Percentiles rank a stretch among this genome's conserved stretches.
These are phyloP conservation scores for Auriscalpium vulgare DNA, from an alignment of 768 basidiomycete species.

Conservation along the genomic window DNA sequence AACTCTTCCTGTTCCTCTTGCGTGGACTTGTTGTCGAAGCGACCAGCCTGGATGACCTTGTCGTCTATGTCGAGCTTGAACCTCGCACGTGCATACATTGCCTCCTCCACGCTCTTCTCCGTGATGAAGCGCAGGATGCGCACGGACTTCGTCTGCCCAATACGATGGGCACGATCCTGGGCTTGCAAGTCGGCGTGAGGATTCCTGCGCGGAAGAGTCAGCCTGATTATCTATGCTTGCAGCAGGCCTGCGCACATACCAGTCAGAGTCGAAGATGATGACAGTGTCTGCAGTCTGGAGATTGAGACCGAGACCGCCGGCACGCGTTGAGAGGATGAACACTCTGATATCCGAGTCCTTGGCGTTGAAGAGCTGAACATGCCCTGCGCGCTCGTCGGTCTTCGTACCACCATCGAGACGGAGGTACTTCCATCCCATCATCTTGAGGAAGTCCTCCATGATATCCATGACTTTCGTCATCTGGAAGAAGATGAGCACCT, in stretches of 20 bases:
- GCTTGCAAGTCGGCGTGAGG: conserved; percentile 99
- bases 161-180: conserved; percentile 99
- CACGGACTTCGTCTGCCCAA: conserved; percentile 97
- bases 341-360: conserved; percentile 80
- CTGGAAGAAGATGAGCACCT: conserved; percentile 99
- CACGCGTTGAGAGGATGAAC: conserved; percentile 90
- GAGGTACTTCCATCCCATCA: conserved; percentile 79
- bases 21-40: conserved; percentile 97
- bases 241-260: conserved; percentile 26
- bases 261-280: conserved; percentile 80
- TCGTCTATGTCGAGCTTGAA: conserved; percentile 98
- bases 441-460: conserved; percentile 91
- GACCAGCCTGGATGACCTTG: conserved; percentile 98
- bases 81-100: conserved; percentile 90
- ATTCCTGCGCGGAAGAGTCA: conserved; percentile 56
- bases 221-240: conserved; percentile 18
- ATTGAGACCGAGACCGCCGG: conserved; percentile 92
- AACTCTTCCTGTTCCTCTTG: conserved; percentile 97
- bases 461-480: conserved; percentile 99
- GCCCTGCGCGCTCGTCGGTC: conserved; percentile 86
- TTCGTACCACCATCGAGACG: conserved; percentile 96
- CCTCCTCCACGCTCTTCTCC: conserved; percentile 97
- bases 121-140: conserved; percentile 96
- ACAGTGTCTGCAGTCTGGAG: conserved; percentile 88
- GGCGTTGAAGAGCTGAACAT: conserved; percentile 86